A percentile compares a stretch with the other conserved stretches of the same genome.
These are phyloP conservation scores for Umbelopsis ramanniana DNA, from an alignment of 192 early-diverging fungal species.

Conservation along the genomic window DNA sequence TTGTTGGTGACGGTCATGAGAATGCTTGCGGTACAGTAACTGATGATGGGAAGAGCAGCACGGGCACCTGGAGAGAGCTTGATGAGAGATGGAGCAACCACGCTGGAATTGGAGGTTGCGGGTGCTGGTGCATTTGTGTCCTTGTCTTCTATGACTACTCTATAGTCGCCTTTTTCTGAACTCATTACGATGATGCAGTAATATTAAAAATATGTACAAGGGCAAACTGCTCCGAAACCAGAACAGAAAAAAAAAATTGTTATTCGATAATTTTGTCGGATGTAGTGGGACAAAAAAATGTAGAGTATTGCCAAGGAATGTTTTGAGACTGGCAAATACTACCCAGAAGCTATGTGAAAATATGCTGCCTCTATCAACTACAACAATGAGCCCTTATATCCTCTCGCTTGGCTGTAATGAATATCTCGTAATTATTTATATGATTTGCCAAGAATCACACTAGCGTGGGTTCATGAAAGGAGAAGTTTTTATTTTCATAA, in stretches of 20 bases:
- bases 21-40: conserved; percentile 89
- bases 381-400: not conserved
- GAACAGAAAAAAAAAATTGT: conserved; percentile 2
- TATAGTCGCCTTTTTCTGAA: conserved; percentile 15
- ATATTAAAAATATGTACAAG: conserved; percentile 19
- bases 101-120: conserved; percentile 18
- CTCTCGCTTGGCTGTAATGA: too few relatives aligned
- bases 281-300: conserved; percentile 1
- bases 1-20: conserved; percentile 92
- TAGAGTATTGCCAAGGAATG: not conserved
- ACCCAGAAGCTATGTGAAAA: not conserved
- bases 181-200: conserved; percentile 15
- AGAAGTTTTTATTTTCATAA: too few relatives aligned
- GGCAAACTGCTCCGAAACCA: conserved; percentile 24
- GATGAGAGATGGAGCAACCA: conserved; percentile 33
- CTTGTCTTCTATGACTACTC: conserved; percentile 21
- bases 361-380: not conserved
- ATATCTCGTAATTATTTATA: too few relatives aligned
- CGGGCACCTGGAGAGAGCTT: conserved; percentile 37
- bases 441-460: too few relatives aligned
- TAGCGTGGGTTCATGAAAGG: too few relatives aligned
- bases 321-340: not conserved
- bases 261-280: conserved; percentile 1
- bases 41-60: conserved; percentile 72
- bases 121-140: not conserved